Evolutionary conservation across 2,329 filamentous ascomycete species (phyloP).

Genomic region (Tolypocladium ophioglossoides): DNA sequence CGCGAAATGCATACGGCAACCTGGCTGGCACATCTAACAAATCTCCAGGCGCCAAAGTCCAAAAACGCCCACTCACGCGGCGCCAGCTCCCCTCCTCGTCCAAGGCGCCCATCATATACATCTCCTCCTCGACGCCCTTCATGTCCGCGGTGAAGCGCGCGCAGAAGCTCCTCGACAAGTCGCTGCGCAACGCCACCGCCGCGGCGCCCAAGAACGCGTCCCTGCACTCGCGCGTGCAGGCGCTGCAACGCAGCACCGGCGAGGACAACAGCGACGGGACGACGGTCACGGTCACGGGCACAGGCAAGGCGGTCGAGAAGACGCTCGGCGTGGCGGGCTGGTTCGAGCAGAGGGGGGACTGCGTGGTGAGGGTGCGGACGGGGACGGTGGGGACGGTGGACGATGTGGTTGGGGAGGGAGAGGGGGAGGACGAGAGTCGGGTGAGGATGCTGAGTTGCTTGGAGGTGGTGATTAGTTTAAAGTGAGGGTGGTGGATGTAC

Average conservation of each 20-base stretch:
- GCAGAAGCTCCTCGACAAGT: conserved; percentile 48
- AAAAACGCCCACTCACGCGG: conserved; percentile 35
- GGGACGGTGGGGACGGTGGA: conserved; percentile 56
- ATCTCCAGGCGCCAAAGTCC: conserved; percentile 33
- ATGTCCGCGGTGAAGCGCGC: conserved; percentile 57
- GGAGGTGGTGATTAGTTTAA: conserved; percentile 36
- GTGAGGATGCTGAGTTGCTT: conserved; percentile 40
- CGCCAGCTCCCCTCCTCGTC: conserved; percentile 30
- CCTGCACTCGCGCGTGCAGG: conserved; percentile 34
- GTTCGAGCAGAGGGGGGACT: conserved; percentile 53
- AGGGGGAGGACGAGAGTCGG: conserved; percentile 27
- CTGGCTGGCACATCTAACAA: neutral
- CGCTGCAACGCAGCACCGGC: conserved; percentile 21
- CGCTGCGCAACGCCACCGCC: conserved; percentile 25
- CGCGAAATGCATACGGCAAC: neutral
- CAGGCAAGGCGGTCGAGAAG: conserved; percentile 56
- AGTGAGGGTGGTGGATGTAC: conserved; percentile 18
- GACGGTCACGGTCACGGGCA: conserved; percentile 49
- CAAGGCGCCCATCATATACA: conserved; percentile 45
- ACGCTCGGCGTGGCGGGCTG: conserved; percentile 51
- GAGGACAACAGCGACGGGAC: conserved; percentile 15
- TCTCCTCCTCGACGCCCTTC: conserved; percentile 55
- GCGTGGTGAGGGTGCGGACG: conserved; percentile 48
- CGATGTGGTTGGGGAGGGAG: conserved; percentile 42
- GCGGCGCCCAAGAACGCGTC: conserved; percentile 37